Percentiles rank a stretch among this genome's conserved stretches.
Evolutionary conservation across 2,329 filamentous ascomycete genomes (phyloP).

Genomic region (Exophiala spinifera): DNA sequence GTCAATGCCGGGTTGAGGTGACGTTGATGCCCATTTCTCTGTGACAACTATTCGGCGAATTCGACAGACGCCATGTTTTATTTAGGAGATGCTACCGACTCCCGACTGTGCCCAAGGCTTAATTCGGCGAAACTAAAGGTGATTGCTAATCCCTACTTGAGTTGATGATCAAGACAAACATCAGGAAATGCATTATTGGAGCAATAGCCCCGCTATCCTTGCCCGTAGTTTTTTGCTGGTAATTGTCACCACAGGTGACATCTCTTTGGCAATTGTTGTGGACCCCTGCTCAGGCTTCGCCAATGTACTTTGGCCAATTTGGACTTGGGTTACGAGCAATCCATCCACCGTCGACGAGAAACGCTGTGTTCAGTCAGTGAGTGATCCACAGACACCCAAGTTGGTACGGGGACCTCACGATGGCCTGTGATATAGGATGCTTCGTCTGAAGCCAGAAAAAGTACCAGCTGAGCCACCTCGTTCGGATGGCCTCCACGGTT

Average conservation of each 20-base stretch:
- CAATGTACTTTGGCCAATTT: slow-evolving; percentile 16
- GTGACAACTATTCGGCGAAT: too few species aligned
- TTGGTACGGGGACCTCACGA: slow-evolving; percentile 7
- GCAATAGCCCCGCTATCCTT: neutral
- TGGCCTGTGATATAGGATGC: slow-evolving; percentile 19
- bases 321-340: slow-evolving; percentile 16
- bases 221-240: neutral
- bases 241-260: neutral
- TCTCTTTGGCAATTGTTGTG: neutral
- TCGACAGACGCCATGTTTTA: too few species aligned
- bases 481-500: slow-evolving; percentile 11
- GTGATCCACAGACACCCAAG: slow-evolving; percentile 2
- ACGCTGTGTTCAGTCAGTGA: slow-evolving; percentile 4
- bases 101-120: too few species aligned
- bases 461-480: slow-evolving; percentile 13
- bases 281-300: neutral
- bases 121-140: too few species aligned
- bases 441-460: slow-evolving; percentile 14
- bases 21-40: neutral
- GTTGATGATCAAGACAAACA: too few species aligned
- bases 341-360: slow-evolving; percentile 17
- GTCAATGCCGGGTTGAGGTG: slow-evolving; percentile 2
- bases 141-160: too few species aligned
- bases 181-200: too few species aligned
- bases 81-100: too few species aligned